These are phyloP conservation scores for Diaporthe batatas DNA, from an alignment of 2,329 filamentous ascomycete genomes.

Conservation along the genomic window DNA sequence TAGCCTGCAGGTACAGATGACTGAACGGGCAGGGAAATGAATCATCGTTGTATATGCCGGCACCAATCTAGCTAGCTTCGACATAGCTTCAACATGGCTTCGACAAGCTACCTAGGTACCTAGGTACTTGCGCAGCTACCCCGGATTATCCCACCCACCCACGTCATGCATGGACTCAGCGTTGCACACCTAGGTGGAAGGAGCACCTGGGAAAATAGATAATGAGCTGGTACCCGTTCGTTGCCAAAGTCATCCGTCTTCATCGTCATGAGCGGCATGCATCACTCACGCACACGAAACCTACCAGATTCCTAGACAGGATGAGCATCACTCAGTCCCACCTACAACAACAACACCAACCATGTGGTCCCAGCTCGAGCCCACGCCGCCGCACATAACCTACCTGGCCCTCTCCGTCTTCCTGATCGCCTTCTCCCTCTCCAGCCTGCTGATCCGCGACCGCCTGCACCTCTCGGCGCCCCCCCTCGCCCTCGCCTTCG, in stretches of 20 bases:
- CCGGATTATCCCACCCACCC: constrained; percentile 13
- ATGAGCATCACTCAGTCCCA: not conserved
- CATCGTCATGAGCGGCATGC: not conserved
- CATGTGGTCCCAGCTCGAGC: constrained; percentile 41
- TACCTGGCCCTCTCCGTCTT: constrained; percentile 37
- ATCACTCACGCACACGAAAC: not conserved
- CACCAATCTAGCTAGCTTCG: constrained; percentile 5
- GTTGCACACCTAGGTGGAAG: no score
- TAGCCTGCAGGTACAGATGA: not conserved
- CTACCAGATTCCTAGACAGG: not conserved
- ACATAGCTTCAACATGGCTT: no score
- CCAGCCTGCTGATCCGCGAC: constrained; percentile 36
- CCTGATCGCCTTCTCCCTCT: constrained; percentile 36
- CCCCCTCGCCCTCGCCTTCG: constrained; percentile 35
- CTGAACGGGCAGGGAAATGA: not conserved
- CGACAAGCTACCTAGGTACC: not conserved
- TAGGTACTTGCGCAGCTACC: not conserved
- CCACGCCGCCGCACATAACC: constrained; percentile 34
- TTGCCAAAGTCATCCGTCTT: not conserved
- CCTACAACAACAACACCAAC: constrained; percentile 1
- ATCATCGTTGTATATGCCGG: constrained; percentile 21
- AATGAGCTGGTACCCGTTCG: not conserved
- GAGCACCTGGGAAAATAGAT: no score
- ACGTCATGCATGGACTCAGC: no score
- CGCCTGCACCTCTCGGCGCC: constrained; percentile 40